Conservation (phyloP, 2,329 filamentous ascomycete species). For the Epichloe elymi region DNA sequence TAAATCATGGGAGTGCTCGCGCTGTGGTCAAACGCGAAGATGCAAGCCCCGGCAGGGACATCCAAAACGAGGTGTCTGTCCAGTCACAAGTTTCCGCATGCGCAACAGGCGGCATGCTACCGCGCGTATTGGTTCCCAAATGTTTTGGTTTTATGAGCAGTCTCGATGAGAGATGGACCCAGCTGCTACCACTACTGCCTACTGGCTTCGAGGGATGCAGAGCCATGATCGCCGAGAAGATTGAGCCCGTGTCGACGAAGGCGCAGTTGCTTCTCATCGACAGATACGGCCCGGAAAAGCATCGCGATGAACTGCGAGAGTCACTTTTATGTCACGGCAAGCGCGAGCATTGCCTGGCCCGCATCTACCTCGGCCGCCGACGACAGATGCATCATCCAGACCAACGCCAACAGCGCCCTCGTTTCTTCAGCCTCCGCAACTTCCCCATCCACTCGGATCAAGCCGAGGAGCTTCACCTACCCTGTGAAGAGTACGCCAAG, state of each 20-base stretch:
- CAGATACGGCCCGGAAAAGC: conserved; percentile 8
- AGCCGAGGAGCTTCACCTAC: conserved; percentile 28
- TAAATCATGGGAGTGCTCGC: too few species aligned
- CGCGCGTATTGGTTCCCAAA: not conserved
- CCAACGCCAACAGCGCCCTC: not conserved
- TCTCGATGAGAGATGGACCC: conserved; percentile 6
- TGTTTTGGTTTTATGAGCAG: not conserved
- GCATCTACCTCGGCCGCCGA: conserved; percentile 33
- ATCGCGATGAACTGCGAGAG: not conserved
- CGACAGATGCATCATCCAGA: not conserved
- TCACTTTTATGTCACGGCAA: conserved; percentile 10
- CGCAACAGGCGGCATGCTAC: not conserved
- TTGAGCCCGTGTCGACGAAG: conserved; percentile 9
- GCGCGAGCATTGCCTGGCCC: conserved; percentile 34
- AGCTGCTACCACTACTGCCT: conserved; percentile 12
- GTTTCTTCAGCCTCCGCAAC: conserved; percentile 31
- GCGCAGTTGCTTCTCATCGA: conserved; percentile 10
- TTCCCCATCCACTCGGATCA: conserved; percentile 36
- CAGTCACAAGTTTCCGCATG: not conserved
- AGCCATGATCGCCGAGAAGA: conserved; percentile 17
- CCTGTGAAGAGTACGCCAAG: conserved; percentile 21
- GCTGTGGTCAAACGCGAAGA: conserved; percentile 3
- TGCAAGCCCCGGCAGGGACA: conserved; percentile 4
- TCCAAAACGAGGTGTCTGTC: conserved; percentile 1
- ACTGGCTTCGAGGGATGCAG: conserved; percentile 11